These are phyloP conservation scores for Cryptococcus sp. DNA, from an alignment of 1,284 basidiomycete genomes.

Conservation along the genomic window DNA sequence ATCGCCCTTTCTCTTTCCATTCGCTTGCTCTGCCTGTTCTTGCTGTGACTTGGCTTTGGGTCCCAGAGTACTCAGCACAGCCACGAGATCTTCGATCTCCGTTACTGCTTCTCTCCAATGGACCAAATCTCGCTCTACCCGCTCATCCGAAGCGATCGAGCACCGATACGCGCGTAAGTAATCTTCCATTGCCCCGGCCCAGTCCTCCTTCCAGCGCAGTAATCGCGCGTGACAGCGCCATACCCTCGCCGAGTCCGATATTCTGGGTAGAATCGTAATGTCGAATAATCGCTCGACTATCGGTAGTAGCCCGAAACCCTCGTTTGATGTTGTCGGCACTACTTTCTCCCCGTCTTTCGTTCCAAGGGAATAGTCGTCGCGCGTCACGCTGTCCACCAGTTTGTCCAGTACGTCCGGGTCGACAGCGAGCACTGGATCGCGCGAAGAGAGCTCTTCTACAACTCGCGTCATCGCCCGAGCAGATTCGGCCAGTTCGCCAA, in stretches of 20 bases:
- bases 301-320: constrained; percentile 65
- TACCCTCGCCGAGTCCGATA: constrained; percentile 69
- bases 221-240: constrained; percentile 80
- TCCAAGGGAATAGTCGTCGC: constrained; percentile 55
- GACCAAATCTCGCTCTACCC: constrained; percentile 64
- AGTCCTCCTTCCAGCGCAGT: constrained; percentile 67
- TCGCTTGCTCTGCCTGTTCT: constrained; percentile 39
- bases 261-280: constrained; percentile 70
- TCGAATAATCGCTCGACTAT: constrained; percentile 72
- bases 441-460: constrained; percentile 70
- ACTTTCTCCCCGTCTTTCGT: constrained; percentile 40
- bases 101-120: constrained; percentile 71
- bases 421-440: constrained; percentile 64
- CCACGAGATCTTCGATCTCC: constrained; percentile 80
- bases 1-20: constrained; percentile 53
- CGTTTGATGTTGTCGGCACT: constrained; percentile 58
- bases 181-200: constrained; percentile 76
- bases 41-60: constrained; percentile 57
- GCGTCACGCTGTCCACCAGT: constrained; percentile 80
- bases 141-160: constrained; percentile 66
- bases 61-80: constrained; percentile 78
- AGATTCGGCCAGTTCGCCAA: constrained; percentile 87
- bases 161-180: constrained; percentile 80
- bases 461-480: constrained; percentile 79
- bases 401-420: constrained; percentile 86